Evolutionary conservation across 1,139 yeast genomes (phyloP).

Genomic region (Yamadazyma spencermartinsiae): DNA sequence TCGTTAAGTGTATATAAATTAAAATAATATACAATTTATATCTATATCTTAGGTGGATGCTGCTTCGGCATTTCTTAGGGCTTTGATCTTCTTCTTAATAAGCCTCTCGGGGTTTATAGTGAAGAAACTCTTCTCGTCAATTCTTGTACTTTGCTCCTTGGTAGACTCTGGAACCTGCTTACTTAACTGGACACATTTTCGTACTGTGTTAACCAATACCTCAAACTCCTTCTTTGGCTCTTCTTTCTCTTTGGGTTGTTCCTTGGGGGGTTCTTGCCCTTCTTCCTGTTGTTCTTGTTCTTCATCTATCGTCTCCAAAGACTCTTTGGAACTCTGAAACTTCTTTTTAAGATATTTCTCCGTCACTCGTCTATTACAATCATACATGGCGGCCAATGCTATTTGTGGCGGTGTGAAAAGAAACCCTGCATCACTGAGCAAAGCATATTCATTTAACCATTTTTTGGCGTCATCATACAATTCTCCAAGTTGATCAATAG

Average conservation of each 20-base stretch:
- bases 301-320: constrained; percentile 16
- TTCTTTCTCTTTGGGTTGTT: constrained; percentile 7
- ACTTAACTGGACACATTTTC: constrained; percentile 50
- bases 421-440: constrained; percentile 75
- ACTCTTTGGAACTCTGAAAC: constrained; percentile 18
- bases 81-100: constrained; percentile 41
- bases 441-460: constrained; percentile 58
- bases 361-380: constrained; percentile 62
- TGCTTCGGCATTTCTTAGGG: constrained; percentile 12
- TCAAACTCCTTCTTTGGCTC: constrained; percentile 35
- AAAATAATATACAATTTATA: neutral
- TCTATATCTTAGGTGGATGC: neutral
- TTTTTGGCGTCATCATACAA: constrained; percentile 70
- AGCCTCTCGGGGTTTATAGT: constrained; percentile 58
- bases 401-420: constrained; percentile 92
- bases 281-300: constrained; percentile 5
- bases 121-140: constrained; percentile 64
- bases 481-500: constrained; percentile 47
- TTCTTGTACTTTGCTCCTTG: constrained; percentile 59
- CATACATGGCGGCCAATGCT: constrained; percentile 81
- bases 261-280: constrained; percentile 1
- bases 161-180: constrained; percentile 45
- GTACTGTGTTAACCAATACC: constrained; percentile 43
- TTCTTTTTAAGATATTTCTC: constrained; percentile 65
- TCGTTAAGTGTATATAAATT: constrained; percentile 21